These are phyloP conservation scores for Chamaecrista fasciculata DNA, from an alignment of 306 rosid genomes.

Conservation along the genomic window DNA sequence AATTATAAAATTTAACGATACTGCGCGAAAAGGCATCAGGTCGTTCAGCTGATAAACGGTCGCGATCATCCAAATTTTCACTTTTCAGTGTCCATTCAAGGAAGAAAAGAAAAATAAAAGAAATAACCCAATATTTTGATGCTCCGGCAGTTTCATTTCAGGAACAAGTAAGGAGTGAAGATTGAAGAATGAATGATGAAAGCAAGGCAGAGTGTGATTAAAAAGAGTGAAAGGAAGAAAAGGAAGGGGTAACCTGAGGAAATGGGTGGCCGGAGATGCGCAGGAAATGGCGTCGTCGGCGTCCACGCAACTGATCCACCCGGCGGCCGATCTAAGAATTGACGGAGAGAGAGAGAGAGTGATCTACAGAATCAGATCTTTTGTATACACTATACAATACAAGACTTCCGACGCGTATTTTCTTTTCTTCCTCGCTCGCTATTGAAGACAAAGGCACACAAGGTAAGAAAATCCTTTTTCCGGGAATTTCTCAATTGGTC, in stretches of 20 bases:
- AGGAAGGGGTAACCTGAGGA: not conserved
- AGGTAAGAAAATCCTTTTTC: too few relatives aligned
- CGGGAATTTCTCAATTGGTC: too few relatives aligned
- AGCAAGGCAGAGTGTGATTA: not conserved
- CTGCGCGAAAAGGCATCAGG: not conserved
- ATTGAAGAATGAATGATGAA: not conserved
- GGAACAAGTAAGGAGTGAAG: not conserved
- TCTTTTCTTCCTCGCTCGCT: too few relatives aligned
- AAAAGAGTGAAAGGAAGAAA: not conserved
- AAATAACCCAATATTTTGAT: not conserved
- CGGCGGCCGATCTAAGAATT: slow-evolving; percentile 1
- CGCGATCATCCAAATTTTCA: not conserved
- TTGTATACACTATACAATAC: too few relatives aligned
- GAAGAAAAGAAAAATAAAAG: not conserved
- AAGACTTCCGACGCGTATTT: too few relatives aligned
- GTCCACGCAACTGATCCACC: not conserved
- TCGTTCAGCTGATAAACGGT: not conserved
- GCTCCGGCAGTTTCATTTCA: not conserved
- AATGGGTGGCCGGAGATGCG: not conserved
- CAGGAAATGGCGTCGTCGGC: not conserved
- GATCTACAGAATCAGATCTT: too few relatives aligned
- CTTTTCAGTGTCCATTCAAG: not conserved
- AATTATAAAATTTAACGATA: not conserved
- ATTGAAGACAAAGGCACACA: too few relatives aligned
- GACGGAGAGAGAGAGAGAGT: not conserved